Base-by-base conservation (phyloP, 768 basidiomycete species). In the Tubosaeta brunneosetosa region DNA sequence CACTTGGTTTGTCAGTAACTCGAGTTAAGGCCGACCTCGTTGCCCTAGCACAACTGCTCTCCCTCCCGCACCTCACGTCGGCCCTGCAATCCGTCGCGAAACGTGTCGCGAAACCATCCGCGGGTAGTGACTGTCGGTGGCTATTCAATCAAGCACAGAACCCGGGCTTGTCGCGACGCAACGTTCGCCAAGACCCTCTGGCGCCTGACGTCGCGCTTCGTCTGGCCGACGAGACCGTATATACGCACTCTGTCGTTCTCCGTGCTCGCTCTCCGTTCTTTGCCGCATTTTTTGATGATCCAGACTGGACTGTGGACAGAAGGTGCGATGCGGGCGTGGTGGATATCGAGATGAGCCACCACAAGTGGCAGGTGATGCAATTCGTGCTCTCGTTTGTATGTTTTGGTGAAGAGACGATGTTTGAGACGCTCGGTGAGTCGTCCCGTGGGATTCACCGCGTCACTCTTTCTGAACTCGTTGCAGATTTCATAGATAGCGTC, bases 201-300 rank as follows among this genome's bases (percentile, higher is more conserved):
- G 61, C 71, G 2, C 78, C 84, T 1, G 91, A 98, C 58, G 84
- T 93, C 14, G 69, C 90, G 10, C 66, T 99, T 7, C 73, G 78
- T 37, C 73, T 97, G 7, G 76, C 76, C 1, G 92, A 97, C 59
- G 72, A 73, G 46, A 74, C 80, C 2, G 77, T 97, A 8, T 70
- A 65, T 45, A 80, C 80, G 2, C 86, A 95, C 64, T 92, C 93
- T 0, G 65, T 74, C 10, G 66, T 97, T 16, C 76, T 99, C n/a
- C 79, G 91, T 11, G 81, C 91, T 0, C 81, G 94, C 1, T 93
- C 88, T 22, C 78, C 81, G 3, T 87, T 97, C 61, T 97, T 99
- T 64, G 73, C 82, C 10, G 80, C 80, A 31, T 86, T 99, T 70
- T 93, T 95, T 66, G 82, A 83, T 38, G 84, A 93, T 59, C 71